Percentiles rank a stretch among this genome's conserved stretches.
Conservation (phyloP, 1,139 yeast species). For the Yamadazyma aaseri region DNA sequence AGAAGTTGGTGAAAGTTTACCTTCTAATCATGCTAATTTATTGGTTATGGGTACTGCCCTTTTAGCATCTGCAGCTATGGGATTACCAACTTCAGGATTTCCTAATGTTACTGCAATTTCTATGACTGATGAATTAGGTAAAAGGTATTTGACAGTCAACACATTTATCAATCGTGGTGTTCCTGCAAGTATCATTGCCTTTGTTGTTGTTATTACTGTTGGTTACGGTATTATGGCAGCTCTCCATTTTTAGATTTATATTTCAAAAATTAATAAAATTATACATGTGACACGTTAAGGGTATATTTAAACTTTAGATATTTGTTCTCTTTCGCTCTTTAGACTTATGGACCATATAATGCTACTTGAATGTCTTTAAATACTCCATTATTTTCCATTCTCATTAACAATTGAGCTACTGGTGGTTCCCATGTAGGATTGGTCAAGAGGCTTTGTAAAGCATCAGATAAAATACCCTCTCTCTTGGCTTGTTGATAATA, state of each 20-base stretch:
- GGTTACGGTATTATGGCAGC: conserved; percentile 75
- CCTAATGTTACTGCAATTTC: conserved; percentile 81
- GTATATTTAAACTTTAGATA: too few species aligned
- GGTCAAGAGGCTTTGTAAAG: conserved; percentile 27
- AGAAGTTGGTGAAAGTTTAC: conserved; percentile 61
- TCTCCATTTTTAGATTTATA: conserved; percentile 38
- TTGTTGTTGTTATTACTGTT: conserved; percentile 64
- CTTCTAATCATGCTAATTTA: conserved; percentile 56
- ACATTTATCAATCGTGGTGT: conserved; percentile 72
- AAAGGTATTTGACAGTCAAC: conserved; percentile 61
- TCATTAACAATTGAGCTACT: conserved; percentile 31
- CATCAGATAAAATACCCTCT: conserved; percentile 21
- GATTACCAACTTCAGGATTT: conserved; percentile 73
- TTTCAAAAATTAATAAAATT: neutral
- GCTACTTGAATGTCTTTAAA: conserved; percentile 32
- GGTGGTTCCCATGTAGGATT: conserved; percentile 32
- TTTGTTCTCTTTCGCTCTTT: too few species aligned
- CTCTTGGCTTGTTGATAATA: conserved; percentile 26
- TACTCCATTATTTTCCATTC: conserved; percentile 34
- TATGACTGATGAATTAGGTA: conserved; percentile 70
- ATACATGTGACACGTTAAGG: conserved; percentile 3
- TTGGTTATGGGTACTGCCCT: conserved; percentile 67
- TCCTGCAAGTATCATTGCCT: conserved; percentile 37
- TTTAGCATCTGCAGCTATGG: conserved; percentile 75
- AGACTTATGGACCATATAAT: conserved; percentile 36